Percentiles rank a stretch among this genome's conserved stretches.
phyloP scores from a whole-genome alignment of 208 protist genomes.

The Acanthamoeba healyi region DNA sequence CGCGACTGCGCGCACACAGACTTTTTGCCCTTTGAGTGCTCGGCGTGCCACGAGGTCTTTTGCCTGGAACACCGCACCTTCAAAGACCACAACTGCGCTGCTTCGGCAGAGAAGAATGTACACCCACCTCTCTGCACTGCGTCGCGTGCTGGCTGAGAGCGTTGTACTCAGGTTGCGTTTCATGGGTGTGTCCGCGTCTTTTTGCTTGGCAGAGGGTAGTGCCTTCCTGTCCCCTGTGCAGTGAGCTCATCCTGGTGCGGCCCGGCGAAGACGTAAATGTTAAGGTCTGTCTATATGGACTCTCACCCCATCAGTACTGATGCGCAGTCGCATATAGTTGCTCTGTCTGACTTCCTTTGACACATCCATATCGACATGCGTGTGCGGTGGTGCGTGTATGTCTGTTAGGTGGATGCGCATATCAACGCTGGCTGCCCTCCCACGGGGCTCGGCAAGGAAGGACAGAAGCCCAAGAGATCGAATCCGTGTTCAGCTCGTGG shows the following conservation, averaged over 20 bases:
- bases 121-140: background rate
- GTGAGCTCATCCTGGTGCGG: background rate
- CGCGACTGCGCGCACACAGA: no score
- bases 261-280: slow-evolving; percentile 43
- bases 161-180: no score
- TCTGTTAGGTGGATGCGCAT: slow-evolving; percentile 26
- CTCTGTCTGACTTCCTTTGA: background rate
- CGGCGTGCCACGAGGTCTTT: slow-evolving; percentile 19
- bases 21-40: slow-evolving; percentile 46
- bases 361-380: background rate
- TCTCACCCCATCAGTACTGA: no score
- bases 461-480: slow-evolving; percentile 16
- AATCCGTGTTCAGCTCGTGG: slow-evolving; percentile 22
- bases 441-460: slow-evolving; percentile 11
- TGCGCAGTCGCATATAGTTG: no score
- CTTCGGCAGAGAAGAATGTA: background rate
- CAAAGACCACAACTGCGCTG: slow-evolving; percentile 59
- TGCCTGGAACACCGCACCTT: slow-evolving; percentile 48
- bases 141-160: no score
- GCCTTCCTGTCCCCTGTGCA: slow-evolving; percentile 33
- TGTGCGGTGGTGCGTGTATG: background rate
- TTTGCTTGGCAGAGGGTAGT: background rate
- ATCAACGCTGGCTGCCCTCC: slow-evolving; percentile 45
- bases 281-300: background rate
- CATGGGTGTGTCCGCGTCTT: background rate